Evolutionary conservation across 2,329 filamentous ascomycete genomes (phyloP).

Genomic region (Talaromyces funiculosus): DNA sequence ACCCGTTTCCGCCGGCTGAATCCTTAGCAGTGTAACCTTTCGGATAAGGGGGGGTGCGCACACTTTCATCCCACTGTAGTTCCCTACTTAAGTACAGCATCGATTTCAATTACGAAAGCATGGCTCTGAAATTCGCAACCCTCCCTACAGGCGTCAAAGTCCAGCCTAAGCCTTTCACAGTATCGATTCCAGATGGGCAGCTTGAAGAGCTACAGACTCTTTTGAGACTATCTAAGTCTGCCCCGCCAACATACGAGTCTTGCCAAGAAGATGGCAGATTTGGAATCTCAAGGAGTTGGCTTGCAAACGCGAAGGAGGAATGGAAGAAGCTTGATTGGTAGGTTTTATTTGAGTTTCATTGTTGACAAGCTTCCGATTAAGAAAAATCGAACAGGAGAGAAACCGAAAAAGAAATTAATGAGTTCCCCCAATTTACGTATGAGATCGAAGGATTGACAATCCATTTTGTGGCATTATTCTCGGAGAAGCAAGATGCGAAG

Average conservation of each 20-base stretch:
- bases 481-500: conserved; percentile 44
- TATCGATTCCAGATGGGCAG: conserved; percentile 39
- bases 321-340: conserved; percentile 50
- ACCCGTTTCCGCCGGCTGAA: no score
- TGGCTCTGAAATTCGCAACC: conserved; percentile 24
- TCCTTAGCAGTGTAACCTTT: no score
- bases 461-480: conserved; percentile 54
- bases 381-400: conserved; percentile 21
- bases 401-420: conserved; percentile 43
- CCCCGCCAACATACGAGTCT: conserved; percentile 47
- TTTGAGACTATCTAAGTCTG: conserved; percentile 45
- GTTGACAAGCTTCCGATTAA: background rate
- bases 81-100: no score
- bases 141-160: conserved; percentile 34
- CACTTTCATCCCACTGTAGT: no score
- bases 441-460: conserved; percentile 33
- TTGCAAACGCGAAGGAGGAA: conserved; percentile 35
- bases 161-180: conserved; percentile 39
- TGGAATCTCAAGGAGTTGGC: conserved; percentile 46
- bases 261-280: conserved; percentile 36
- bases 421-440: conserved; percentile 47
- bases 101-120: conserved; percentile 6
- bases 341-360: conserved; percentile 12
- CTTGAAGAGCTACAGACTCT: conserved; percentile 44
- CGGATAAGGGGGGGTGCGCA: no score